Conservation (phyloP, 257 asterid species). For the Primulina huaijiensis region DNA sequence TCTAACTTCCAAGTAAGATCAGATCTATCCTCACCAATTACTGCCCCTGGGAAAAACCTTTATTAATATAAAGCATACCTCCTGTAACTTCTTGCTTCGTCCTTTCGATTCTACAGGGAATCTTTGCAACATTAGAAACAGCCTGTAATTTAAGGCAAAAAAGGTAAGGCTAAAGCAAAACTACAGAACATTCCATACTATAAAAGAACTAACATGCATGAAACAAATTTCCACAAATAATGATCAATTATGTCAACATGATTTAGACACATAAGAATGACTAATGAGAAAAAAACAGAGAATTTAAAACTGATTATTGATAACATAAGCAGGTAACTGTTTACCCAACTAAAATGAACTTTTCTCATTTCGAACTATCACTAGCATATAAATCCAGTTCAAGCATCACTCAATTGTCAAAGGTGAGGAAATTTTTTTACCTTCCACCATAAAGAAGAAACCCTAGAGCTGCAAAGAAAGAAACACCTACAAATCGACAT, state of each 20-base stretch:
- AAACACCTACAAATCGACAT: conserved; percentile 60
- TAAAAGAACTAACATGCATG: background rate
- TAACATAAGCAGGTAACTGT: too few species aligned
- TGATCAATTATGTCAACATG: background rate
- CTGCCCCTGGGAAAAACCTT: background rate
- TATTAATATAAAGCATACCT: conserved; percentile 43
- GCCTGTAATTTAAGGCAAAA: conserved; percentile 42
- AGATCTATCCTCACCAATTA: background rate
- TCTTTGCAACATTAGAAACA: conserved; percentile 84
- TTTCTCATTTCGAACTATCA: too few species aligned
- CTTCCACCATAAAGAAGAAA: conserved; percentile 98
- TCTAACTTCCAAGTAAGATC: background rate
- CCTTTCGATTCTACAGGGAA: conserved; percentile 98
- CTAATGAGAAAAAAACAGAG: background rate
- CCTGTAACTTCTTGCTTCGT: conserved; percentile 93
- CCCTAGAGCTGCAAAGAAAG: conserved; percentile 87
- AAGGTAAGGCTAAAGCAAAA: conserved; percentile 17
- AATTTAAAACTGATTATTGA: background rate
- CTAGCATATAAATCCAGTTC: background rate
- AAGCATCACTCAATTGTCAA: conserved; percentile 6
- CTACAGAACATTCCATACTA: conserved; percentile 13
- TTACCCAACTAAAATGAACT: too few species aligned
- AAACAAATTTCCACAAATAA: background rate
- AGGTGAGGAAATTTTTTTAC: conserved; percentile 34
- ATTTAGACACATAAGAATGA: background rate